These are phyloP conservation scores for Dimargaris cristalligena DNA, from an alignment of 192 early-diverging fungal genomes.

Conservation along the genomic window DNA sequence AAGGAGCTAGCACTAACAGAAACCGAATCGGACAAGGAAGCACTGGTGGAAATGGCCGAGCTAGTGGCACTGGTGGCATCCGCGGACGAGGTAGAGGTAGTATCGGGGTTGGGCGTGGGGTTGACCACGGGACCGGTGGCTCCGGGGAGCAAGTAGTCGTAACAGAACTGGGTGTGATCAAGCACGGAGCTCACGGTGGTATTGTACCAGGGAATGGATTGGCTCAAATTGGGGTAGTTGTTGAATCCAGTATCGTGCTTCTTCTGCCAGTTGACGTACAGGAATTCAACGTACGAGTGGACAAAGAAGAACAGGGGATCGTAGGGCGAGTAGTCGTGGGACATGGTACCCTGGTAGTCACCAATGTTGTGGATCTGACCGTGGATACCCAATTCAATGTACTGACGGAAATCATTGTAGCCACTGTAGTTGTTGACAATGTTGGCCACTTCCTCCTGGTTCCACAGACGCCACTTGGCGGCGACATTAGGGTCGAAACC, in stretches of 20 bases:
- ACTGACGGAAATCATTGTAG: conserved; percentile 19
- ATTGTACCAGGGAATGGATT: conserved; percentile 3
- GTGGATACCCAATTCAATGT: conserved; percentile 32
- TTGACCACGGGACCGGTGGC: not conserved
- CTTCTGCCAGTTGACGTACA: conserved; percentile 34
- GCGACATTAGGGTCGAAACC: not conserved
- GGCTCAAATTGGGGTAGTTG: not conserved
- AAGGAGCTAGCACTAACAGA: too few species aligned
- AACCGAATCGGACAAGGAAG: not conserved
- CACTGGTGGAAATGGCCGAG: not conserved
- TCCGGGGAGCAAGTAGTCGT: conserved; percentile 2
- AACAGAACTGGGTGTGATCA: conserved; percentile 8
- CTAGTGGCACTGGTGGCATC: not conserved
- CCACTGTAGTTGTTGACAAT: not conserved
- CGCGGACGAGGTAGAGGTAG: not conserved
- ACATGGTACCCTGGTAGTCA: conserved; percentile 23
- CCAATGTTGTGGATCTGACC: conserved; percentile 22
- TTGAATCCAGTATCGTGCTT: conserved; percentile 4
- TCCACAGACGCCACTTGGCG: not conserved
- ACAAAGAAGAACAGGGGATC: conserved; percentile 32
- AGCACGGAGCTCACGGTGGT: not conserved
- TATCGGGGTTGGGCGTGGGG: not conserved
- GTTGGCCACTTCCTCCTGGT: conserved; percentile 4
- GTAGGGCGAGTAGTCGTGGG: conserved; percentile 21
- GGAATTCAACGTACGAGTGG: conserved; percentile 31